A percentile compares a stretch with the other conserved stretches of the same genome.
Evolutionary conservation across 2,329 filamentous ascomycete genomes (phyloP).

Genomic region (Apiospora aurea): DNA sequence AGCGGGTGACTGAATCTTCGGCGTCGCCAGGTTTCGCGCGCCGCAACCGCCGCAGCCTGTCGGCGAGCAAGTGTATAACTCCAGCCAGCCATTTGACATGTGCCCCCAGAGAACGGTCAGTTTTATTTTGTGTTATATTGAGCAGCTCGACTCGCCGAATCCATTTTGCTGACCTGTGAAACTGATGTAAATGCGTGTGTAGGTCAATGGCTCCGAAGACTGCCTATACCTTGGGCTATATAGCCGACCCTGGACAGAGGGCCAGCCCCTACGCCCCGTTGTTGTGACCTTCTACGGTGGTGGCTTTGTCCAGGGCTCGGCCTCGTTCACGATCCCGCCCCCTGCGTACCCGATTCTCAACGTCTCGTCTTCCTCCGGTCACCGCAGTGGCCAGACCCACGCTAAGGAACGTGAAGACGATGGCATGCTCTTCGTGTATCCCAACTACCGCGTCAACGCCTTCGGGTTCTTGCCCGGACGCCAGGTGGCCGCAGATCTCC

Average conservation of each 20-base stretch:
- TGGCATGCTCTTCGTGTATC: conserved; percentile 53
- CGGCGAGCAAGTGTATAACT: conserved; percentile 58
- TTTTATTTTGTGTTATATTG: background rate
- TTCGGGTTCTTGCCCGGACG: conserved; percentile 61
- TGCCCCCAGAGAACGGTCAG: conserved; percentile 62
- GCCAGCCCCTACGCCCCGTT: conserved; percentile 58
- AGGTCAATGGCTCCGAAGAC: conserved; percentile 63
- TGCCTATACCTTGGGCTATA: conserved; percentile 68
- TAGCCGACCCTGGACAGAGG: conserved; percentile 59
- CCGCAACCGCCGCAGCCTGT: conserved; percentile 62
- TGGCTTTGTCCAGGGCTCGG: conserved; percentile 65
- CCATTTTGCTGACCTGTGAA: background rate
- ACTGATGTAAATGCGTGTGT: background rate
- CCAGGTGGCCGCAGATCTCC: conserved; percentile 50
- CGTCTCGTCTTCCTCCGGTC: conserved; percentile 45
- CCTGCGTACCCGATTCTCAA: conserved; percentile 65
- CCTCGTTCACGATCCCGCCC: conserved; percentile 61
- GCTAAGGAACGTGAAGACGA: background rate
- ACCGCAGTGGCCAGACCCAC: background rate
- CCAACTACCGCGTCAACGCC: conserved; percentile 64
- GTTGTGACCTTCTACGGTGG: conserved; percentile 68
- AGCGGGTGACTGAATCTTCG: background rate
- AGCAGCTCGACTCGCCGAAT: background rate
- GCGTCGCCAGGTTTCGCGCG: conserved; percentile 58
- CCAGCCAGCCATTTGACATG: conserved; percentile 61